Conservation (phyloP, 352 stramenopile genomes). For the Pythium guiyangense region DNA sequence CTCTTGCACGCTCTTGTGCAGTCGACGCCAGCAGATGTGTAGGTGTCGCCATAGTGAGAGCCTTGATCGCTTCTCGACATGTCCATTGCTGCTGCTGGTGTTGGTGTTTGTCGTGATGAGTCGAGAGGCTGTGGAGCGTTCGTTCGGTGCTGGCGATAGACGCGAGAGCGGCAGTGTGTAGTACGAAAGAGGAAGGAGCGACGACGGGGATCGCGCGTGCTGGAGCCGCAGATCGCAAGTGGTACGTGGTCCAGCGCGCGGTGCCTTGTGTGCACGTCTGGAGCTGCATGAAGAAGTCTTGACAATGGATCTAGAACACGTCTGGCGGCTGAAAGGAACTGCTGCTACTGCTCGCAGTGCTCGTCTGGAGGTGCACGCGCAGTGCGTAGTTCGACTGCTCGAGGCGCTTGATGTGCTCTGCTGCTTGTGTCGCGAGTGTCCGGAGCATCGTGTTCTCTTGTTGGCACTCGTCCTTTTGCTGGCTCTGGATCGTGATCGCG, state of each 20-base stretch:
- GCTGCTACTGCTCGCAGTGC: constrained; percentile 33
- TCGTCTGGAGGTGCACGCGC: constrained; percentile 80
- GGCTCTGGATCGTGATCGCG: constrained; percentile 82
- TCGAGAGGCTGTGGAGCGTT: not conserved
- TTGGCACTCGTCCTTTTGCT: constrained; percentile 81
- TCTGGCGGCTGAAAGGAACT: constrained; percentile 46
- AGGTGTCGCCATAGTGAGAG: too few species aligned
- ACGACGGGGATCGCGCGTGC: too few species aligned
- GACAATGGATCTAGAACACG: constrained; percentile 43
- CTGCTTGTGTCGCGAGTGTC: constrained; percentile 64
- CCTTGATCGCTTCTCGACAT: too few species aligned
- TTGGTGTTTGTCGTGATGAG: too few species aligned
- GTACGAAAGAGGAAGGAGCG: too few species aligned
- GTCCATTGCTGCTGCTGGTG: too few species aligned
- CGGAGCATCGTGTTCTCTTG: constrained; percentile 76
- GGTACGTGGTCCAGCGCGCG: too few species aligned
- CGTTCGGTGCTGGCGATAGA: too few species aligned
- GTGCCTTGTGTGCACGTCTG: too few species aligned
- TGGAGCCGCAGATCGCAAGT: not conserved
- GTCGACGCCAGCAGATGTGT: not conserved
- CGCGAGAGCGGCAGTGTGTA: too few species aligned
- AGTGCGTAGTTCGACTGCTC: constrained; percentile 88
- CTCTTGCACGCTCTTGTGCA: too few species aligned
- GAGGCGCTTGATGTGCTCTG: constrained; percentile 82
- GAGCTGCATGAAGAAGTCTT: too few species aligned